phyloP scores from a whole-genome alignment of 225 moss, liverwort and hornwort species.

The Climacium dendroides region DNA sequence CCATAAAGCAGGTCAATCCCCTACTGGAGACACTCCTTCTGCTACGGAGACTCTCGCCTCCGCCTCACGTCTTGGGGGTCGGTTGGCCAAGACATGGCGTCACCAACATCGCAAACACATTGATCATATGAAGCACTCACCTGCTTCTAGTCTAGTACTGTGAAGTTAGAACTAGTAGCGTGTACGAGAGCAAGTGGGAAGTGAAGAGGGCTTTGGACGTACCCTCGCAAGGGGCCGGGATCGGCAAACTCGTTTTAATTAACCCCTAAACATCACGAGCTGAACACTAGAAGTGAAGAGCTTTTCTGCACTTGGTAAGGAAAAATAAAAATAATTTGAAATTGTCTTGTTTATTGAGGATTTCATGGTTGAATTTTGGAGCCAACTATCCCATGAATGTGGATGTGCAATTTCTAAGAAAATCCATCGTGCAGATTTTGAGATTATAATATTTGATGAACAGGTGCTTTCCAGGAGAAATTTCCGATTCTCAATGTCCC shows the following conservation, averaged over 20 bases:
- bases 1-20: background rate
- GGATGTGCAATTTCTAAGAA: no score
- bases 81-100: background rate
- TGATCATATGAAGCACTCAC: background rate
- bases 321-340: no score
- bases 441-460: no score
- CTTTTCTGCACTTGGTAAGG: no score
- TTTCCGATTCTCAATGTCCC: no score
- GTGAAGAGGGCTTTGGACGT: background rate
- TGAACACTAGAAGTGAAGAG: no score
- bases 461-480: no score
- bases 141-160: background rate
- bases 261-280: no score
- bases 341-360: no score
- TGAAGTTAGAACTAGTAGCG: background rate
- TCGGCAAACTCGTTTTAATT: background rate
- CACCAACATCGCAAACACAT: background rate
- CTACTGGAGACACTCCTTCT: background rate
- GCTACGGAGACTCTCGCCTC: background rate
- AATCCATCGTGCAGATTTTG: no score
- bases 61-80: rapidly evolving
- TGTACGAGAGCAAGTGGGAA: background rate
- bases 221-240: background rate
- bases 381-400: no score
- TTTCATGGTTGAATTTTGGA: no score